Evolutionary conservation across 2,329 filamentous ascomycete species (phyloP), one percentile per base, ranked within the genome.

Genomic region (Neonectria punicea): DNA sequence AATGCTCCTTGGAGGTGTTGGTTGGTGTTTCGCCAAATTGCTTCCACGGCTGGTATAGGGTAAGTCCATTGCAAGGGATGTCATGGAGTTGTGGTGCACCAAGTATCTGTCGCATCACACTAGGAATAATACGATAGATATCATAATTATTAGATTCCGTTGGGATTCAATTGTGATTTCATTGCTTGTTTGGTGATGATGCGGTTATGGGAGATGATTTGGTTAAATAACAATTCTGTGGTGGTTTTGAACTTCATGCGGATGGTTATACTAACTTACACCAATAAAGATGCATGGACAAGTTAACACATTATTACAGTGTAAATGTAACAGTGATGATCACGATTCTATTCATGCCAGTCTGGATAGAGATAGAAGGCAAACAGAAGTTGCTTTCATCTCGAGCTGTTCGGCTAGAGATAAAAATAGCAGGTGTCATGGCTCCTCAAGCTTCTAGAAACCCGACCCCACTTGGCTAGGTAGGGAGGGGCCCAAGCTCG

Each of bases 401-500:
- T n/a, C 30, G 16, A n/a, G 28, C n/a, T 20, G 14, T 16, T 44
- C 53, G 10, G 16, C 2, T 25, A 11, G 20, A 6, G 46, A 25
- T 51, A 51, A 55, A 47, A 46, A 34, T 32, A 55, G 32, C 43
- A 20, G 32, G 49, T 57, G 46, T 46, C 53, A 62, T 53, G 32
- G 28, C 14, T 39, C 30, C 46, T 18, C 32, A 54, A 63, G 55
- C 43, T 50, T 44, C 50, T 11, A 43, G 41, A 58, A 36, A 51
- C 32, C 25, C 22, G 16, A 44, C 34, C 53, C 61, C 61, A 64
- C 61, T 59, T 54, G 22, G 43, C 50, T n/a, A 22, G 22, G 22
- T 22, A 22, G 22, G 22, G 28, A 50, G 18, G 47, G 43, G 57
- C 47, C n/a, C 25, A 53, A 55, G 55, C 61, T 64, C 61, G 61